Conservation (phyloP, 2,329 filamentous ascomycete species). For the Penicillium sp. region DNA sequence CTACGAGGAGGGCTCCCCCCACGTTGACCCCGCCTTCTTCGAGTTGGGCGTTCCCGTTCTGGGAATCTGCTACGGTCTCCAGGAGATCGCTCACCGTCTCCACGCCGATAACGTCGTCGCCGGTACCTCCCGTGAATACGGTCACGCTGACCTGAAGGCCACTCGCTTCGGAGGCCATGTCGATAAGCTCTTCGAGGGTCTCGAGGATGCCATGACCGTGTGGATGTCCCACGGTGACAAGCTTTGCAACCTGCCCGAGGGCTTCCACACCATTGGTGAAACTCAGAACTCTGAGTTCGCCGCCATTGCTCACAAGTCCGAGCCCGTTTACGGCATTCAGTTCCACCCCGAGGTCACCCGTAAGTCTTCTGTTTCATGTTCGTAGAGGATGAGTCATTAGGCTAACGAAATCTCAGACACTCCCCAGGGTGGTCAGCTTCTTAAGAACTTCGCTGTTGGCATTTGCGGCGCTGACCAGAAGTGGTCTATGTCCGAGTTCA, state of each 20-base stretch:
- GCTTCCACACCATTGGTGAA: slow-evolving; percentile 71
- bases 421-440: slow-evolving; percentile 65
- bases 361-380: slow-evolving; percentile 1
- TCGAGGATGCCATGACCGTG: slow-evolving; percentile 70
- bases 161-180: slow-evolving; percentile 61
- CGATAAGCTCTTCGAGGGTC: slow-evolving; percentile 75
- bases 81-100: slow-evolving; percentile 74
- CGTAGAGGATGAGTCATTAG: too few relatives aligned
- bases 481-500: slow-evolving; percentile 87
- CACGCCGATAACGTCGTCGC: slow-evolving; percentile 63
- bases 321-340: slow-evolving; percentile 63
- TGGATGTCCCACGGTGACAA: slow-evolving; percentile 94
- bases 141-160: slow-evolving; percentile 67
- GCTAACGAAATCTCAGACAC: not conserved
- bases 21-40: slow-evolving; percentile 80
- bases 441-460: slow-evolving; percentile 79
- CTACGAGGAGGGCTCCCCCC: slow-evolving; percentile 75
- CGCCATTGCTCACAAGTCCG: slow-evolving; percentile 61
- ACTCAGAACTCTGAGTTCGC: slow-evolving; percentile 78
- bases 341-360: slow-evolving; percentile 78
- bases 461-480: slow-evolving; percentile 77
- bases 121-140: slow-evolving; percentile 55
- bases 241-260: slow-evolving; percentile 67
- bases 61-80: slow-evolving; percentile 58
- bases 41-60: slow-evolving; percentile 68